Base-by-base conservation (phyloP, 2,329 filamentous ascomycete species). In the Ascochyta viciae-villosae region DNA sequence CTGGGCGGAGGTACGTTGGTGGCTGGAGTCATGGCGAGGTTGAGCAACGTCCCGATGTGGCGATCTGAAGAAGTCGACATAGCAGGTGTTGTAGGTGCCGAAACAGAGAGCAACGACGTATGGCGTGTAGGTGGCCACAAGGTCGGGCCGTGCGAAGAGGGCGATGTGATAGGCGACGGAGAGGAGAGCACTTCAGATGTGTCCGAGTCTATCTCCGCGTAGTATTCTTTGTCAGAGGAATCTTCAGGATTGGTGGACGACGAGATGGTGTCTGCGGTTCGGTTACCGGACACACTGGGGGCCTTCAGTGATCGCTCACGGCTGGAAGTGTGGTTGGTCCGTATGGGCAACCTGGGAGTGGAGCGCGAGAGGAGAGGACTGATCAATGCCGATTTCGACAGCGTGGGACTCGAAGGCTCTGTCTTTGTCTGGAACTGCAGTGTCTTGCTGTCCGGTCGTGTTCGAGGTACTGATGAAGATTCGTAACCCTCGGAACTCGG, bases 141-240 rank as follows among this genome's bases (percentile, higher is more conserved):
- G 0, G 56, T 61, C 2, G 65, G 61, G n/a, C 59, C 51, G 24
- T 60, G 54, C 8, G 56, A 55, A 1, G 63, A 62, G 8, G 72
- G 70, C 4, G 72, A 73, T 23, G 63, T 61, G 9, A 64, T 50
- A 15, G 71, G 70, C 1, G 70, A 68, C 6, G 74, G 71, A 7
- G 72, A 72, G 2, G 71, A 72, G n/a, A 73, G 55, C 6, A 68
- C 47, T 6, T 70, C 68, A 8, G 72, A 70, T 2, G 69, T 70
- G 35, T 75, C 72, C 1, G 68, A 71, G n/a, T 73, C 70, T 22
- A 57, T 57, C 38, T 73, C 70, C 22, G 54, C 61, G 6, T 68
- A 71, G 26, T 67, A 66, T 40, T 76, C 73, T 19, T 61, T 67
- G n/a, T 73, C 73, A 7, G 73, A 70, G 1, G 68, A 70, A 26